Conservation (phyloP, 805 yeast species). For the Metschnikowia borealis region DNA sequence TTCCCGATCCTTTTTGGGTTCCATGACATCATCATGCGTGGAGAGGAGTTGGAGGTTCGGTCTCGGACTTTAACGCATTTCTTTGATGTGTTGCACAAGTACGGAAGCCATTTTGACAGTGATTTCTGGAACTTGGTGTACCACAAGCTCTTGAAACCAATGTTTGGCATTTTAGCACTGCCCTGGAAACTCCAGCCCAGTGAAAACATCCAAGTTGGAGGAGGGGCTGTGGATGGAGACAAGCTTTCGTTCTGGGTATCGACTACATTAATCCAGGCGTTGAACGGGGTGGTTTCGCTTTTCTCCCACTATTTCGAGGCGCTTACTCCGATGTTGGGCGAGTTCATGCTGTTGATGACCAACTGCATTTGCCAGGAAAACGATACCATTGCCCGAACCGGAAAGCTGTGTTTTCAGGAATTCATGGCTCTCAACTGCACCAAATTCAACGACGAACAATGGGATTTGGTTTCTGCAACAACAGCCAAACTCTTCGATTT, state of each 20-base stretch:
- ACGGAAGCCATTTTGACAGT: slow-evolving; percentile 71
- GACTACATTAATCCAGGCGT: slow-evolving; percentile 92
- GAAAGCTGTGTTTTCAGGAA: slow-evolving; percentile 81
- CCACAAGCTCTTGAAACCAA: slow-evolving; percentile 78
- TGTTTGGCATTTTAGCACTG: slow-evolving; percentile 72
- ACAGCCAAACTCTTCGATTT: slow-evolving; percentile 67
- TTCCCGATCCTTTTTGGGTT: slow-evolving; percentile 83
- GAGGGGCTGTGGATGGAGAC: slow-evolving; percentile 51
- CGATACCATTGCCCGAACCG: slow-evolving; percentile 94
- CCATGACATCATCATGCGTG: slow-evolving; percentile 86
- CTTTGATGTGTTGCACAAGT: slow-evolving; percentile 75
- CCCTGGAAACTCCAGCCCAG: slow-evolving; percentile 70
- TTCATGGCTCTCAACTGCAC: slow-evolving; percentile 70
- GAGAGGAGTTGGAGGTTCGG: slow-evolving; percentile 91
- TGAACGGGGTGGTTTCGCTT: slow-evolving; percentile 79
- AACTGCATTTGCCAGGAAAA: slow-evolving; percentile 95
- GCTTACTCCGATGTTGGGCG: slow-evolving; percentile 69
- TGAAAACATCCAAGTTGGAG: slow-evolving; percentile 23
- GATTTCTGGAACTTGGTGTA: slow-evolving; percentile 84
- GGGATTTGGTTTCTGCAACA: slow-evolving; percentile 66
- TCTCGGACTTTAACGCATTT: slow-evolving; percentile 79
- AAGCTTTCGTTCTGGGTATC: slow-evolving; percentile 94
- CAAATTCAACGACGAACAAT: slow-evolving; percentile 62
- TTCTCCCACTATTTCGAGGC: slow-evolving; percentile 79
- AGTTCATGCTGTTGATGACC: slow-evolving; percentile 69